Evolutionary conservation across 805 yeast species (phyloP).

Genomic region (Millerozyma acaciae): DNA sequence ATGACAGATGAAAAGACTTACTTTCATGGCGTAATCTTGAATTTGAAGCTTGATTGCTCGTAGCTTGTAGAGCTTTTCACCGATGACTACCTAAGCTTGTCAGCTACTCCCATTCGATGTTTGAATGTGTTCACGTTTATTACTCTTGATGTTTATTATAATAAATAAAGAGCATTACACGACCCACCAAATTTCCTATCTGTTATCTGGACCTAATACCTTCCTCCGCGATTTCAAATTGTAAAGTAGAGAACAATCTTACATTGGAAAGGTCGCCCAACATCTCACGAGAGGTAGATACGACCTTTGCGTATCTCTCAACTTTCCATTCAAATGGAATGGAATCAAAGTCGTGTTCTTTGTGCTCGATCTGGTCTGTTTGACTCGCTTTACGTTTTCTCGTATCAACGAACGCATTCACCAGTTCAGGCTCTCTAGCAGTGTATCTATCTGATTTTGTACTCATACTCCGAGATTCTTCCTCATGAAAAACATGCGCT

Average conservation of each 20-base stretch:
- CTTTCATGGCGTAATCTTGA: conserved; percentile 10
- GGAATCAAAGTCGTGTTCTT: conserved; percentile 5
- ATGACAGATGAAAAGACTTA: conserved; percentile 5
- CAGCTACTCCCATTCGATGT: too few species aligned
- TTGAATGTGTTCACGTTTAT: too few species aligned
- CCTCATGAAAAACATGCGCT: not conserved
- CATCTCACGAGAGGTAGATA: conserved; percentile 10
- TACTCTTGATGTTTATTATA: not conserved
- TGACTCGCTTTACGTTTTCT: too few species aligned
- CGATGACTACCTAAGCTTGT: too few species aligned
- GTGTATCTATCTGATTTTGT: not conserved
- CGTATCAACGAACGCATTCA: not conserved
- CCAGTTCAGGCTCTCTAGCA: not conserved
- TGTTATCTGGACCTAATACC: conserved; percentile 10
- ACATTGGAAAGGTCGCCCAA: not conserved
- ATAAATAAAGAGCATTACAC: conserved; percentile 3
- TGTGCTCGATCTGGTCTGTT: not conserved
- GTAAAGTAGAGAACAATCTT: too few species aligned
- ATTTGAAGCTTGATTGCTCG: too few species aligned
- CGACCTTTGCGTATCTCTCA: conserved; percentile 22
- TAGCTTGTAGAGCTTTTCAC: too few species aligned
- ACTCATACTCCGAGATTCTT: not conserved
- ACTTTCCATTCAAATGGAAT: conserved; percentile 23
- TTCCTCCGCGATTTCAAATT: conserved; percentile 13
- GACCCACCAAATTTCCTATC: conserved; percentile 5